Evolutionary conservation across 768 basidiomycete species (phyloP), one percentile per base, ranked within the genome.

Genomic region (Lactarius pseudohatsudake): DNA sequence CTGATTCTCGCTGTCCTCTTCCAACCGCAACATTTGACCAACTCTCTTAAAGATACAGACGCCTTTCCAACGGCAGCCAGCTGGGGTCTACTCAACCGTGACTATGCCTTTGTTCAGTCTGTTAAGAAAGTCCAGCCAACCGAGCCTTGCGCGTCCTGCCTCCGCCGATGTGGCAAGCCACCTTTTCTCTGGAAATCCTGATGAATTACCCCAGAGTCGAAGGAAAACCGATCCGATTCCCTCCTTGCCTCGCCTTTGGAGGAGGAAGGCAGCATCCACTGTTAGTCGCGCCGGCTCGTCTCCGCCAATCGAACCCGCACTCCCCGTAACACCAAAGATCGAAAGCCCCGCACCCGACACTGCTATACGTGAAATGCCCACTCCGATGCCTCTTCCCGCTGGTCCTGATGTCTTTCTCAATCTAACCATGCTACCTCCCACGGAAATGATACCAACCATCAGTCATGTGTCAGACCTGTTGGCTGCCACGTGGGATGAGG

Each of bases 111-210:
- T 63, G 26, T 26, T 50, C 13, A 57, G 30, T 36, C 26, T 45
- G 20, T 63, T 62, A 36, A 62, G 40, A 15, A 67, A 53, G 53
- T 26, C 22, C 30, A 62, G 47, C 57, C 57, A 59, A 4, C 50
- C 61, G 3, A 41, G 1, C 6, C 57, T 66, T 20, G 13, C 57
- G 2, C 50, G 15, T 36, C 5, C 30, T 45, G 16, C 10, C n/a
- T 32, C 61, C 43, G 16, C 32, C 4, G 61, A 57, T 36, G 11
- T 34, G 8, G 11, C 1, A 11, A 22, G 28, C 9, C 11, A 26
- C 38, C 22, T 5, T 22, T 10, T 5, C 11, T 30, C 47, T 58
- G 47, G 45, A 22, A 36, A 22, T 20, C 11, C 59, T 10, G 36
- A 54, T 20, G 22, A 34, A 36, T 13, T 1, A 15, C 15, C 61